phyloP scores from a whole-genome alignment of 163 green algal species.

The Chlorella variabilis region DNA sequence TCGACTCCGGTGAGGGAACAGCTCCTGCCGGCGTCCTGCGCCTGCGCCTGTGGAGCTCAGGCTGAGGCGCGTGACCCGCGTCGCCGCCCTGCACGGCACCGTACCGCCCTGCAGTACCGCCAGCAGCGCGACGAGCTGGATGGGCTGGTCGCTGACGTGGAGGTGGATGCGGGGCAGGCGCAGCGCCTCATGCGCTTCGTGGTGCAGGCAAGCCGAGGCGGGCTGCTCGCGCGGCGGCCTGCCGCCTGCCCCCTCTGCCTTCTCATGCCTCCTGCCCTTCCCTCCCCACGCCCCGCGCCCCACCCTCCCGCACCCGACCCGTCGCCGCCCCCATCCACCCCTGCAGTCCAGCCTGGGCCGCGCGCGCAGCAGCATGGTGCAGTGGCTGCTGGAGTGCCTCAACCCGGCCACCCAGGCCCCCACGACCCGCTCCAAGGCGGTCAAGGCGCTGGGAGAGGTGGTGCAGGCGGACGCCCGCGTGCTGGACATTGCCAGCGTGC shows the following conservation, averaged over 20 bases:
- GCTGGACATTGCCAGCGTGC: constrained; percentile 67
- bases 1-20: too few species aligned
- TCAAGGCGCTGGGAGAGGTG: constrained; percentile 73
- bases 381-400: constrained; percentile 64
- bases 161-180: constrained; percentile 44
- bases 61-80: too few species aligned
- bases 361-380: constrained; percentile 36
- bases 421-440: constrained; percentile 70
- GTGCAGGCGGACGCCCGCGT: constrained; percentile 60
- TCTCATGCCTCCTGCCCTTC: too few species aligned
- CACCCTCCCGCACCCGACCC: too few species aligned
- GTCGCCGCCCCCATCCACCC: not conserved
- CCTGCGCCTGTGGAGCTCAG: too few species aligned
- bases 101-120: constrained; percentile 24
- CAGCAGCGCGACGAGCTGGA: constrained; percentile 29
- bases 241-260: too few species aligned
- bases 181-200: constrained; percentile 46
- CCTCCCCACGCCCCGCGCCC: too few species aligned
- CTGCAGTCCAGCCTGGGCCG: constrained; percentile 48
- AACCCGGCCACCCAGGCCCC: constrained; percentile 45
- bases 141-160: constrained; percentile 5
- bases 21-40: too few species aligned
- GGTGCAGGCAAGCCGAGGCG: constrained; percentile 41
- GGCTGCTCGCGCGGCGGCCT: not conserved
- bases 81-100: too few species aligned